Evolutionary conservation across 2,329 filamentous ascomycete species (phyloP).

Genomic region (Fusarium vanettenii): DNA sequence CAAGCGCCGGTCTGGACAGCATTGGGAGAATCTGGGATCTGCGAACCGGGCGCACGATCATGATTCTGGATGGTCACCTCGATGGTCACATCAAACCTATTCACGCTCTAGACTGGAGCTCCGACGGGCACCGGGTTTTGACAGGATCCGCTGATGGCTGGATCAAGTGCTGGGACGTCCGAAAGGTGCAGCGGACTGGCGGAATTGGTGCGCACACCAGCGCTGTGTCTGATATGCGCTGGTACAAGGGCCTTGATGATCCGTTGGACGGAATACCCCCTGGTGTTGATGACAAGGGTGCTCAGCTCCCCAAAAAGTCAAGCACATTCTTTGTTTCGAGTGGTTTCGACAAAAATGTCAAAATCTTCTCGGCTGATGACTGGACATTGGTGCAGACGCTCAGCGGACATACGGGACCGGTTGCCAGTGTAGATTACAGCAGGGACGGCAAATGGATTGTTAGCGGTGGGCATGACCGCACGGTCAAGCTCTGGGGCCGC

Average conservation of each 20-base stretch:
- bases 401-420: slow-evolving; percentile 90
- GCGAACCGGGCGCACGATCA: slow-evolving; percentile 90
- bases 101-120: slow-evolving; percentile 91
- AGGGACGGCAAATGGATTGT: slow-evolving; percentile 91
- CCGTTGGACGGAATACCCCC: slow-evolving; percentile 71
- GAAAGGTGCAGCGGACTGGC: slow-evolving; percentile 85
- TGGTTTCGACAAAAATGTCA: slow-evolving; percentile 95
- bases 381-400: slow-evolving; percentile 91
- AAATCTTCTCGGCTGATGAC: slow-evolving; percentile 95
- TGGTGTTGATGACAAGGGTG: slow-evolving; percentile 73
- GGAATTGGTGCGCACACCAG: slow-evolving; percentile 92
- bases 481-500: slow-evolving; percentile 94
- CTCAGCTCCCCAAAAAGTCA: slow-evolving; percentile 79
- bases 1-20: slow-evolving; percentile 92
- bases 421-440: slow-evolving; percentile 90
- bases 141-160: slow-evolving; percentile 94
- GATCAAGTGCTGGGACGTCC: slow-evolving; percentile 97
- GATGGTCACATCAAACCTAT: slow-evolving; percentile 89
- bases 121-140: slow-evolving; percentile 92
- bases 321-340: slow-evolving; percentile 91
- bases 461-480: slow-evolving; percentile 92
- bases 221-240: slow-evolving; percentile 90
- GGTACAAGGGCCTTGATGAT: slow-evolving; percentile 91
- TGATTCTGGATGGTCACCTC: slow-evolving; percentile 91
- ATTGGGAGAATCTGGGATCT: slow-evolving; percentile 97